These are phyloP conservation scores for Xanthoparmelia taractica DNA, from an alignment of 495 filamentous ascomycete species.

Conservation along the genomic window DNA sequence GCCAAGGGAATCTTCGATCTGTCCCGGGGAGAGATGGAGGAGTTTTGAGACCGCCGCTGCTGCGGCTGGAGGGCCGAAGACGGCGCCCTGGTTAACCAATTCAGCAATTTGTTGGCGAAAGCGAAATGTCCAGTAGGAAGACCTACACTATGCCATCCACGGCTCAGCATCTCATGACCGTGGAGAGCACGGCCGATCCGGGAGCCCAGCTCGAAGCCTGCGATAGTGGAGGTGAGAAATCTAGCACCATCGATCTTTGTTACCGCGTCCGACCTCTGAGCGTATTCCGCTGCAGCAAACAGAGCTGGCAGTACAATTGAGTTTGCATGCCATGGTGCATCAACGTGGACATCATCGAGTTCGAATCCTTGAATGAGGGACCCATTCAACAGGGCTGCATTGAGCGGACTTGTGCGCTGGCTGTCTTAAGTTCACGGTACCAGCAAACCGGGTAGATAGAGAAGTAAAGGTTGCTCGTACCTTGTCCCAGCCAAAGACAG, in stretches of 20 bases:
- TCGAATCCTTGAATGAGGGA: not conserved
- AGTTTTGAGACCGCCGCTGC: constrained; percentile 38
- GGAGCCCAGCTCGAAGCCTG: constrained; percentile 37
- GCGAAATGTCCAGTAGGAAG: no score
- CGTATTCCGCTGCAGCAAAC: not conserved
- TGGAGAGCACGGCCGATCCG: constrained; percentile 37
- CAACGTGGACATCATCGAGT: not conserved
- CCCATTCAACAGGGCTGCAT: not conserved
- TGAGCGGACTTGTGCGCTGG: not conserved
- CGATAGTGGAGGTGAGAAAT: constrained; percentile 35
- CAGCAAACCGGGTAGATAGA: no score
- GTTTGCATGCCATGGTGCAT: not conserved
- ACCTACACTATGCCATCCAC: constrained; percentile 36
- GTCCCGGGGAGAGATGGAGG: constrained; percentile 26
- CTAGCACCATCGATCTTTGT: not conserved
- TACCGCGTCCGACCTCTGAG: not conserved
- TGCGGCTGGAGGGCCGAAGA: constrained; percentile 38
- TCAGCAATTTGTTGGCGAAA: no score
- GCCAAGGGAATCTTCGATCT: constrained; percentile 35
- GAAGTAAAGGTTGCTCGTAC: no score
- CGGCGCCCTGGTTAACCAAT: constrained; percentile 26
- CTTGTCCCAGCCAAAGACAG: not conserved
- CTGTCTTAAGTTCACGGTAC: no score
- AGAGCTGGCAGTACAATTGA: not conserved
- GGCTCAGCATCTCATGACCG: constrained; percentile 34